phyloP scores from a whole-genome alignment of 805 yeast species.

The Priceomyces haplophilus region DNA sequence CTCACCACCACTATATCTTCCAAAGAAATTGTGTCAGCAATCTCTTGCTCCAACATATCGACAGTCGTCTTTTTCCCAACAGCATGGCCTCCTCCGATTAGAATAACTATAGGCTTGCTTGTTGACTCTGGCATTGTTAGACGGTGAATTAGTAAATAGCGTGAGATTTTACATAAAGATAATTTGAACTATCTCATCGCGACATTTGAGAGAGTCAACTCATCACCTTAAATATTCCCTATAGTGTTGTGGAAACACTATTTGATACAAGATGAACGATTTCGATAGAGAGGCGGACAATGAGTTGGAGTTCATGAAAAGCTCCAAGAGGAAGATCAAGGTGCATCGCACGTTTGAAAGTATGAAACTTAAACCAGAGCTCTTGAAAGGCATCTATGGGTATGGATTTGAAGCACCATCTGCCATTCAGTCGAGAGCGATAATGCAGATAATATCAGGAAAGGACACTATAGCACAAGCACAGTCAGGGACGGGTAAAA shows the following conservation, averaged over 20 bases:
- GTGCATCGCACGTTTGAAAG: conserved; percentile 47
- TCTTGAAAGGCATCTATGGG: conserved; percentile 61
- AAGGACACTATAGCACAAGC: conserved; percentile 98
- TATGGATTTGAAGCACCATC: conserved; percentile 97
- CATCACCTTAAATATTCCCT: not conserved
- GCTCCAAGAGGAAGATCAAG: conserved; percentile 51
- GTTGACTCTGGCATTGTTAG: not conserved
- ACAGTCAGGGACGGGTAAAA: conserved; percentile 98
- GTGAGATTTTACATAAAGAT: too few species aligned
- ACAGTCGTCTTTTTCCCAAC: conserved; percentile 50
- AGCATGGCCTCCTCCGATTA: conserved; percentile 63
- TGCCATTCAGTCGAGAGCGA: conserved; percentile 97
- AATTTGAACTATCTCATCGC: not conserved
- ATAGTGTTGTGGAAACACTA: not conserved
- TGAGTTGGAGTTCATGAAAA: conserved; percentile 44
- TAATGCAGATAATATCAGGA: conserved; percentile 89
- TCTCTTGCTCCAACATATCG: conserved; percentile 30
- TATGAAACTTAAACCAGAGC: conserved; percentile 40
- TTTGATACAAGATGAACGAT: conserved; percentile 33
- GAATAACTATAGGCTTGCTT: conserved; percentile 26
- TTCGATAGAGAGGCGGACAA: conserved; percentile 59
- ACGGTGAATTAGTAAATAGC: conserved; percentile 3
- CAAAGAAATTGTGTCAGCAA: conserved; percentile 12
- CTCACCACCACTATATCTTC: conserved; percentile 21
- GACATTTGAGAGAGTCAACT: not conserved